Conservation (phyloP, 371 early-diverging fungal species). For the Chytridium lagenaria region DNA sequence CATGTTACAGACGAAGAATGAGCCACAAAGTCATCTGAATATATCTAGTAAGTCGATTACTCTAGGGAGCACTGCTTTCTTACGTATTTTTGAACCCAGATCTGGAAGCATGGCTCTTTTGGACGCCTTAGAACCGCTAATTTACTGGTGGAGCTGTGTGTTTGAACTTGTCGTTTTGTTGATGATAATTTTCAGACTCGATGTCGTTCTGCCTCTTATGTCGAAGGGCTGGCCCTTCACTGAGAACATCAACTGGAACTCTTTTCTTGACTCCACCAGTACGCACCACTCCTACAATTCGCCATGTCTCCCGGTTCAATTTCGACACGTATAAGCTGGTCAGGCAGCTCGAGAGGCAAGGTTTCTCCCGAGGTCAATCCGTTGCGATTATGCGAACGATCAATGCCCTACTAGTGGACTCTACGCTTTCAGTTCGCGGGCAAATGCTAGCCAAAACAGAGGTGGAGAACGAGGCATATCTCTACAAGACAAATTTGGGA, state of each 20-base stretch:
- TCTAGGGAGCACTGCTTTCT: not conserved
- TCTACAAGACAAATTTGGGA: constrained; percentile 50
- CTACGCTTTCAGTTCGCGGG: constrained; percentile 24
- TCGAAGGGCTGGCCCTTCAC: too few relatives aligned
- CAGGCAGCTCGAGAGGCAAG: constrained; percentile 63
- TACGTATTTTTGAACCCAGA: constrained; percentile 11
- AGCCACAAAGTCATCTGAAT: constrained; percentile 48
- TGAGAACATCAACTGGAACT: too few relatives aligned
- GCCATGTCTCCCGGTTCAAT: constrained; percentile 9
- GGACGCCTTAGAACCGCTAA: too few relatives aligned
- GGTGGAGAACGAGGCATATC: constrained; percentile 47
- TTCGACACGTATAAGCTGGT: constrained; percentile 69
- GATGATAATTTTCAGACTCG: too few relatives aligned
- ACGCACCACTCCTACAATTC: too few relatives aligned
- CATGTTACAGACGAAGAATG: constrained; percentile 50
- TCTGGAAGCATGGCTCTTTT: constrained; percentile 8
- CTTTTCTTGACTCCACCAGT: too few relatives aligned
- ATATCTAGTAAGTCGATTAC: not conserved
- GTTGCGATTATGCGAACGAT: constrained; percentile 76
- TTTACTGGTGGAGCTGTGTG: too few relatives aligned
- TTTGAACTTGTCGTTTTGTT: too few relatives aligned
- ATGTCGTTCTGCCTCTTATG: too few relatives aligned
- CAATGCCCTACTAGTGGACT: constrained; percentile 64
- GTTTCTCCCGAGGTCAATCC: constrained; percentile 72
- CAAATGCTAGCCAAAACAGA: constrained; percentile 34